phyloP scores from a whole-genome alignment of 2,329 filamentous ascomycete species.

The Neofusicoccum parvum region DNA sequence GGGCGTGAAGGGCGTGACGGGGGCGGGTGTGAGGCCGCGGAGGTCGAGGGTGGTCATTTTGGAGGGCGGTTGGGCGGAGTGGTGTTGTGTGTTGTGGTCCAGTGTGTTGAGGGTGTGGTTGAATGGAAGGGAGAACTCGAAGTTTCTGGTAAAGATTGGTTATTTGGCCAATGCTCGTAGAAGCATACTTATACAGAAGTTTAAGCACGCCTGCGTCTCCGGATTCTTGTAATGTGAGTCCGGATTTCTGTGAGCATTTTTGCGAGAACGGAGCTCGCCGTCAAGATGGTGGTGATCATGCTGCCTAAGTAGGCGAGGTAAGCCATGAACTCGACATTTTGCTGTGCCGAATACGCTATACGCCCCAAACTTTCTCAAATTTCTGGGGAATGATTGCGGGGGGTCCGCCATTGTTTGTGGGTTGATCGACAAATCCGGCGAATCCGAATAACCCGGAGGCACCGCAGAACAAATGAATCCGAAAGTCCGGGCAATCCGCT shows the following conservation, averaged over 20 bases:
- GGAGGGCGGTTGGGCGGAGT: neutral
- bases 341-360: too few relatives aligned
- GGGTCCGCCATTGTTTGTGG: neutral
- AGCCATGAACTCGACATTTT: too few relatives aligned
- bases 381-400: neutral
- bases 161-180: too few relatives aligned
- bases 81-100: neutral
- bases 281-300: too few relatives aligned
- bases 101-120: neutral
- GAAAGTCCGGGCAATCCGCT: neutral
- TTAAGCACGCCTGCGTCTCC: too few relatives aligned
- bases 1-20: slow-evolving; percentile 55
- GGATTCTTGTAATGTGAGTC: too few relatives aligned
- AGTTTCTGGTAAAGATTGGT: neutral
- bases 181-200: too few relatives aligned
- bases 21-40: slow-evolving; percentile 53
- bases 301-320: too few relatives aligned
- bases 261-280: too few relatives aligned
- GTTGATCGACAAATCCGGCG: neutral
- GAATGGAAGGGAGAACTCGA: neutral
- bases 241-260: too few relatives aligned
- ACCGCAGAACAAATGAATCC: neutral
- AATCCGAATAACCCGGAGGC: neutral
- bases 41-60: slow-evolving; percentile 42
- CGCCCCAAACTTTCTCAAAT: too few relatives aligned